phyloP scores from a whole-genome alignment of 306 rosid species.

The Quercus rubra region DNA sequence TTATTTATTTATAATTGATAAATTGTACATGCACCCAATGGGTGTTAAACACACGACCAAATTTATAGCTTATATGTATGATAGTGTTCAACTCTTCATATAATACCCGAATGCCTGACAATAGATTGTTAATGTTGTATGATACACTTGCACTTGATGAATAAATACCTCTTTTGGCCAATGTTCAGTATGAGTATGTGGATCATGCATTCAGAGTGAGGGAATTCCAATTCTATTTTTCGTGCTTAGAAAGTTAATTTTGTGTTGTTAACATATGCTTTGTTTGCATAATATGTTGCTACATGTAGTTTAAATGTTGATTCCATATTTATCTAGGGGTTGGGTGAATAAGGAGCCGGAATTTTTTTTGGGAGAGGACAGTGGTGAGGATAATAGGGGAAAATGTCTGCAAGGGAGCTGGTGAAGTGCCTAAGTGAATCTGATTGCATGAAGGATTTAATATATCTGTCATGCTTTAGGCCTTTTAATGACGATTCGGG shows the following conservation, averaged over 20 bases:
- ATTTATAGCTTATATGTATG: too few relatives aligned
- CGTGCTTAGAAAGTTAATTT: background rate
- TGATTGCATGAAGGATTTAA: slow-evolving; percentile 67
- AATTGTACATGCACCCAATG: too few relatives aligned
- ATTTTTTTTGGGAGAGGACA: too few relatives aligned
- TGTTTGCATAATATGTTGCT: background rate
- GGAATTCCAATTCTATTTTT: background rate
- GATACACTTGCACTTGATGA: background rate
- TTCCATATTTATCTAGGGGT: background rate
- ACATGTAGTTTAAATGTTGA: background rate
- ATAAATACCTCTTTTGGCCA: background rate
- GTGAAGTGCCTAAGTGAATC: slow-evolving; percentile 91
- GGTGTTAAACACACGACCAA: too few relatives aligned
- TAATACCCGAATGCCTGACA: too few relatives aligned
- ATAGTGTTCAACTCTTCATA: too few relatives aligned
- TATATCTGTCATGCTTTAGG: background rate
- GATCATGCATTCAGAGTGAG: background rate
- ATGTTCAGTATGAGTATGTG: background rate
- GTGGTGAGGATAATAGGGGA: slow-evolving; percentile 4
- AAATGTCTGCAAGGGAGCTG: slow-evolving; percentile 78
- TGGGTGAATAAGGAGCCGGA: background rate
- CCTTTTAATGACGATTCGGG: too few relatives aligned
- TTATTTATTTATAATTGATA: too few relatives aligned
- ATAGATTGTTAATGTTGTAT: background rate
- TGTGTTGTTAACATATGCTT: background rate